Evolutionary conservation across 1,284 basidiomycete species (phyloP).

Genomic region (Apiotrichum siamense): DNA sequence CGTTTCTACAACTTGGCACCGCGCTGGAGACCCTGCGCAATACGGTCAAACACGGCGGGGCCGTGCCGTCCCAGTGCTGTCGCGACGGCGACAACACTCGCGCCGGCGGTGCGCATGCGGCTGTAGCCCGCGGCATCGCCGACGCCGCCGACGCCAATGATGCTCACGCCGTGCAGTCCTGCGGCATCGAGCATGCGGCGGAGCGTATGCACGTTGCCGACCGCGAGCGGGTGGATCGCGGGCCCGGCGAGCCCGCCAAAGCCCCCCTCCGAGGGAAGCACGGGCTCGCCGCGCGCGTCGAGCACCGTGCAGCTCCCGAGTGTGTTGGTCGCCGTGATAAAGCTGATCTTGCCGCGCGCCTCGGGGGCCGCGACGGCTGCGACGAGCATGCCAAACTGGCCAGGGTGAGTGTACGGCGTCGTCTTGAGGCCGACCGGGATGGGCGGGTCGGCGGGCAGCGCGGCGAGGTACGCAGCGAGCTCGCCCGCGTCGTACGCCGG

Average conservation of each 20-base stretch:
- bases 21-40: neutral
- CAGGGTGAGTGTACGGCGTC: slow-evolving; percentile 15
- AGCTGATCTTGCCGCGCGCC: slow-evolving; percentile 2
- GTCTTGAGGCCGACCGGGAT: slow-evolving; percentile 17
- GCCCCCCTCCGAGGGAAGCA: slow-evolving; percentile 10
- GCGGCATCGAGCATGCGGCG: slow-evolving; percentile 7
- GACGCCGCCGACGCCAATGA: slow-evolving; percentile 18
- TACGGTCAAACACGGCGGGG: slow-evolving; percentile 2
- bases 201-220: slow-evolving; percentile 12
- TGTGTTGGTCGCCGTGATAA: slow-evolving; percentile 16
- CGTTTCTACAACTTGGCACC: neutral
- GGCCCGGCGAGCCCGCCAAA: slow-evolving; percentile 17
- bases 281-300: neutral
- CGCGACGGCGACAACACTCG: slow-evolving; percentile 8
- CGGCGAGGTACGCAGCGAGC: slow-evolving; percentile 10
- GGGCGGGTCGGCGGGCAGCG: slow-evolving; percentile 2
- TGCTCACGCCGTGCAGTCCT: neutral
- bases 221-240: slow-evolving; percentile 12
- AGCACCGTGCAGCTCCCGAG: slow-evolving; percentile 11
- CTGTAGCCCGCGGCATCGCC: slow-evolving; percentile 5
- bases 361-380: slow-evolving; percentile 5
- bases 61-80: slow-evolving; percentile 12
- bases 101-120: slow-evolving; percentile 13
- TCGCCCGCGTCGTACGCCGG: slow-evolving; percentile 16
- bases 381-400: slow-evolving; percentile 16